These are phyloP conservation scores for Thinopyrum elongatum DNA, from an alignment of 176 grass and related monocot species.

Conservation along the genomic window DNA sequence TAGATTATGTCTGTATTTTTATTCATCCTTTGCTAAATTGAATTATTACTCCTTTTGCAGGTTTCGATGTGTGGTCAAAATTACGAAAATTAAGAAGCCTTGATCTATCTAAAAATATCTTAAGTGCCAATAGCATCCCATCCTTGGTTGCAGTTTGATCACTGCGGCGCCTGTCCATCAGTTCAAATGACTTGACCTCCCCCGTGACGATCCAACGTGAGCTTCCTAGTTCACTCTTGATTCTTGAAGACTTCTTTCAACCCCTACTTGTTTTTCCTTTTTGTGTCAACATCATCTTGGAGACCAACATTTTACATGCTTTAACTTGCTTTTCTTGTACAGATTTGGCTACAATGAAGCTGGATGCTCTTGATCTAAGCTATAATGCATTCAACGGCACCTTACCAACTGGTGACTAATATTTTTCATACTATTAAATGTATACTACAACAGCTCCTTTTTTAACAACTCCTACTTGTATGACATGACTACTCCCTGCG, in stretches of 20 bases:
- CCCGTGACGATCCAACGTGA: neutral
- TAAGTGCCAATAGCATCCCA: neutral
- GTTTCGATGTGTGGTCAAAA: neutral
- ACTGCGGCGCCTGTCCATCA: neutral
- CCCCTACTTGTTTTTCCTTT: too few relatives aligned
- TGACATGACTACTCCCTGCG: too few relatives aligned
- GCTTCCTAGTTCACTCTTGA: neutral
- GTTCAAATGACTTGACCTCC: neutral
- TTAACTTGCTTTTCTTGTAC: neutral
- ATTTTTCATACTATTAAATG: neutral
- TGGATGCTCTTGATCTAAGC: slow-evolving; percentile 19
- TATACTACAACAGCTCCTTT: too few relatives aligned
- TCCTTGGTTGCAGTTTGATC: neutral
- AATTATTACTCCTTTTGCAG: neutral
- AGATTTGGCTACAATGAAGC: slow-evolving; percentile 7
- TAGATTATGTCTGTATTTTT: too few relatives aligned
- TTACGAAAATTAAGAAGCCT: neutral
- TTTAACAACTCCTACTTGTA: too few relatives aligned
- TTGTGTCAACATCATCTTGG: too few relatives aligned
- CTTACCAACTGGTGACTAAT: neutral
- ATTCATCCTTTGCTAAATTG: neutral
- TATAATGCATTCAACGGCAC: neutral
- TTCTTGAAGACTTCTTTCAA: neutral
- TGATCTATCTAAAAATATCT: neutral
- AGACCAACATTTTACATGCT: neutral